Evolutionary conservation across 768 basidiomycete genomes (phyloP).

Genomic region (Cystofilobasidium macerans): DNA sequence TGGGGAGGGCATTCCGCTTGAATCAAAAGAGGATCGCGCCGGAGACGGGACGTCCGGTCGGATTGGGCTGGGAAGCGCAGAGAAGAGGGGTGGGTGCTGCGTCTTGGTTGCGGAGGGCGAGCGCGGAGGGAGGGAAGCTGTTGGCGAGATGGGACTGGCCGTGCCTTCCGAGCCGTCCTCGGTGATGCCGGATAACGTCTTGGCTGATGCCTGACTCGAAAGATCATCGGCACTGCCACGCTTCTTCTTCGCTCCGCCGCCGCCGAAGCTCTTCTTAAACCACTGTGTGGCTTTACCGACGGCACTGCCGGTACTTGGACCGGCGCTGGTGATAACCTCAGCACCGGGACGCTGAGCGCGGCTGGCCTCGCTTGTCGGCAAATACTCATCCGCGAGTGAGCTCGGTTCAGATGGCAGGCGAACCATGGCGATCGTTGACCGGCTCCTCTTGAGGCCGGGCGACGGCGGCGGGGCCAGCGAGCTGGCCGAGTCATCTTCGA

Average conservation of each 20-base stretch:
- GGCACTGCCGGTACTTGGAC: not conserved
- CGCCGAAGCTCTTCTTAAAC: constrained; percentile 26
- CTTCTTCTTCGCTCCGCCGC: constrained; percentile 17
- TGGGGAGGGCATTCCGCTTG: constrained; percentile 4
- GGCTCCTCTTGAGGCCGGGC: constrained; percentile 13
- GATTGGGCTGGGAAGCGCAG: constrained; percentile 3
- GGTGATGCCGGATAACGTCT: constrained; percentile 18
- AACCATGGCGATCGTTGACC: constrained; percentile 26
- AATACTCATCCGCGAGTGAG: constrained; percentile 2
- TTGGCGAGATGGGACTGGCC: not conserved
- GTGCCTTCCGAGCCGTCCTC: constrained; percentile 11
- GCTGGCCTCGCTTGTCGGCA: constrained; percentile 6
- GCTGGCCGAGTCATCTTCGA: constrained; percentile 28
- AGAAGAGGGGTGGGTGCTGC: constrained; percentile 9
- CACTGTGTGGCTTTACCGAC: constrained; percentile 25
- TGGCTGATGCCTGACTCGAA: constrained; percentile 10
- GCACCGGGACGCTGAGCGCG: not conserved
- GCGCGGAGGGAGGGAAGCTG: not conserved
- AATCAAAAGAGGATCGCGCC: constrained; percentile 18
- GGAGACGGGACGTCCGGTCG: constrained; percentile 12
- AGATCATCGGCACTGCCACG: constrained; percentile 3
- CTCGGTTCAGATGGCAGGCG: not conserved
- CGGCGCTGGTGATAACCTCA: constrained; percentile 15
- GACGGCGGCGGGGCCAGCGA: not conserved
- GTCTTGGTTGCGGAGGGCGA: not conserved